A percentile compares a stretch with the other conserved stretches of the same genome.
Evolutionary conservation across 2,329 filamentous ascomycete species (phyloP).

Genomic region (Rugonectria rugulosa): DNA sequence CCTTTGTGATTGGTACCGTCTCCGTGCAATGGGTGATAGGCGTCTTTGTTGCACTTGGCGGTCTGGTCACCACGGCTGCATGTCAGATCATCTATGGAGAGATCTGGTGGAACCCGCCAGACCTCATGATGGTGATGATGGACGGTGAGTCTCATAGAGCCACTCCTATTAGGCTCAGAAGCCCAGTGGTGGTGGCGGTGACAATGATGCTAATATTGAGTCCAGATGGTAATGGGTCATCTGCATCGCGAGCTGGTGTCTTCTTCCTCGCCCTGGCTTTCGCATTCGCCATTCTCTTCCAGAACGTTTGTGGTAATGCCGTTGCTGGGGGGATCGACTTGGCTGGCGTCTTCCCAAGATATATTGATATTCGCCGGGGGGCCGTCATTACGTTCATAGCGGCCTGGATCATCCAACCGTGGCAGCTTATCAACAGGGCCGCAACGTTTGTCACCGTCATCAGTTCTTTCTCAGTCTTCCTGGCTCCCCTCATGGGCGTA

Average conservation of each 20-base stretch:
- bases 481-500: constrained; percentile 40
- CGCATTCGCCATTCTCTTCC: constrained; percentile 39
- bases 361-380: constrained; percentile 40
- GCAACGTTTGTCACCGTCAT: constrained; percentile 38
- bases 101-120: constrained; percentile 38
- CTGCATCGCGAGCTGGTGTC: constrained; percentile 35
- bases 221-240: constrained; percentile 12
- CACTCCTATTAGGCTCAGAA: not conserved
- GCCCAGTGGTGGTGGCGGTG: too few relatives aligned
- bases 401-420: constrained; percentile 40
- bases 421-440: constrained; percentile 41
- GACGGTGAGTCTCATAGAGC: constrained; percentile 21
- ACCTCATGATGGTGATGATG: constrained; percentile 40
- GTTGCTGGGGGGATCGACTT: constrained; percentile 40
- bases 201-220: not conserved
- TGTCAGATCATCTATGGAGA: constrained; percentile 39
- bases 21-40: constrained; percentile 39
- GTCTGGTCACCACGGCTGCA: constrained; percentile 37
- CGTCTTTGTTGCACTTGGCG: constrained; percentile 37
- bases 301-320: constrained; percentile 5
- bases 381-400: constrained; percentile 35
- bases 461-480: constrained; percentile 40
- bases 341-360: constrained; percentile 37
- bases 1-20: constrained; percentile 36
- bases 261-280: constrained; percentile 41